Evolutionary conservation across 768 basidiomycete genomes (phyloP).

Genomic region (Lactifluus piperatus): DNA sequence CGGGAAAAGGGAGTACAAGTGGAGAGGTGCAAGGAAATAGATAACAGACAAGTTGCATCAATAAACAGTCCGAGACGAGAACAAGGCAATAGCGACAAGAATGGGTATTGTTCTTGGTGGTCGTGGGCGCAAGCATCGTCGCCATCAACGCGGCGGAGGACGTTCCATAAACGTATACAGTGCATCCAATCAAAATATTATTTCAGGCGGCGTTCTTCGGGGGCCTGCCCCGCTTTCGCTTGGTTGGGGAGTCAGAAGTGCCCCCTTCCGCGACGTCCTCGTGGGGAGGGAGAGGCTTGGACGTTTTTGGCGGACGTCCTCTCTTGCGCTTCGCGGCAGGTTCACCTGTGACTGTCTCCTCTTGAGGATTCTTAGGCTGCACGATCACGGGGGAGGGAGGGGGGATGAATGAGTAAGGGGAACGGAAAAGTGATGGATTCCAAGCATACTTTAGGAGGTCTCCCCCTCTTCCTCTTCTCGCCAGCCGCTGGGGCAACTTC

Average conservation of each 20-base stretch:
- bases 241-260: conserved; percentile 40
- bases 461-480: conserved; percentile 39
- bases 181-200: conserved; percentile 23
- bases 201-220: conserved; percentile 31
- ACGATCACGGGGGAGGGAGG: conserved; percentile 10
- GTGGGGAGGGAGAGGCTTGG: conserved; percentile 38
- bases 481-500: conserved; percentile 25
- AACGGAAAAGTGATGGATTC: background rate
- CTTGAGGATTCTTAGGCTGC: conserved; percentile 32
- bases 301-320: conserved; percentile 65
- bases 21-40: conserved; percentile 15
- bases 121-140: conserved; percentile 25
- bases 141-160: conserved; percentile 19
- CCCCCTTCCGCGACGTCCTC: conserved; percentile 32
- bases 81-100: conserved; percentile 29
- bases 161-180: conserved; percentile 26
- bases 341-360: conserved; percentile 33
- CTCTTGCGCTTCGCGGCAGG: conserved; percentile 51
- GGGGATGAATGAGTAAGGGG: background rate
- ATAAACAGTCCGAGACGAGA: conserved; percentile 17
- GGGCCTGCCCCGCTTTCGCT: conserved; percentile 71
- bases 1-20: conserved; percentile 17
- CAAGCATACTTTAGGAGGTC: conserved; percentile 40
- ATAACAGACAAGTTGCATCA: conserved; percentile 16
- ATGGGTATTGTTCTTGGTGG: conserved; percentile 29